Base-by-base conservation (phyloP, 139 green algal genomes). In the Chara braunii region DNA sequence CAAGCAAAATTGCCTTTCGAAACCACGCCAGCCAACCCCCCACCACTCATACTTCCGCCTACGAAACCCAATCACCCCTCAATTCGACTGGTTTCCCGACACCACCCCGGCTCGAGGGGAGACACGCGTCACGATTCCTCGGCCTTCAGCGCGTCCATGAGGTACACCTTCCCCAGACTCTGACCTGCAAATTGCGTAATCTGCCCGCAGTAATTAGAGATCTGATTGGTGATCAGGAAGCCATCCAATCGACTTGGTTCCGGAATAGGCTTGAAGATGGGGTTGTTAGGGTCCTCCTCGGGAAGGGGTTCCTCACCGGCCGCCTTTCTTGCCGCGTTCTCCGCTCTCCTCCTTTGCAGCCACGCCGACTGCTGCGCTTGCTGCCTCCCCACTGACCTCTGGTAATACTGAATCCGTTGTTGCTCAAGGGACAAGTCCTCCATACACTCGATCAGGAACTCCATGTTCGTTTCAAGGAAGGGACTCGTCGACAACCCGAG, bases 181-280 rank as follows among this genome's bases (percentile, higher is more conserved):
- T 50, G 59, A 5, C 68, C 68, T 14, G 37, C 50, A 68, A 77
- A 78, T 35, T 51, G 8, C 51, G 70, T 70, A 55, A 84, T 72
- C 28, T 84, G 73, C 18, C 26, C 29, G 66, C 68, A 80, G 61
- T 80, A 83, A 50, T 78, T 72, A 37, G 62, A 48, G n/a, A 85
- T 66, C 59, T 85, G 78, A 37, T 83, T 80, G 18, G 55, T 72
- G 56, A 97, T 84, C 23, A 99, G 82, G 75, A 89, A 92, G 37
- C 65, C 78, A 64, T 98, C 92, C 58, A 99, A 73, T 44, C 85
- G 78, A 34, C 64, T 84, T 23, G 93, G 94, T 80, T 97, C 91
- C 0, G 85, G 63, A 1, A 90, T 67, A 3, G 89, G 81, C 78
- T 94, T 95, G 81, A 92, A 94, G 67, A 85, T 71, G 11, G 68